Percentiles rank a stretch among this genome's conserved stretches.
Conservation (phyloP, 306 rosid species). For the Cucumis cinereus region DNA sequence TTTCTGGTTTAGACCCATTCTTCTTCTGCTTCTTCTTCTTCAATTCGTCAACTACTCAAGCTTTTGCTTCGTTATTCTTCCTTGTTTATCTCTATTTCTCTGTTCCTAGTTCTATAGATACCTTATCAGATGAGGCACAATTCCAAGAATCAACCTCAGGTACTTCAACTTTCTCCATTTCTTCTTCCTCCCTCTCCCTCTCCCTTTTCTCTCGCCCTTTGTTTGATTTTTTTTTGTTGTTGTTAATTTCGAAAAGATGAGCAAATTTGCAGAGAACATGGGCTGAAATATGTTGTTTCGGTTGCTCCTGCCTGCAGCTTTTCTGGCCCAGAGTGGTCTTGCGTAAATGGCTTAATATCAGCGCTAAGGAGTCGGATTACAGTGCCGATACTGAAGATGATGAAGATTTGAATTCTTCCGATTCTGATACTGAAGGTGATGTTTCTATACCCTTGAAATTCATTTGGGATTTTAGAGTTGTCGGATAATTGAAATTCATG, state of each 20-base stretch:
- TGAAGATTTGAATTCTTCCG: constrained; percentile 20
- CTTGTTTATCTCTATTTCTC: not conserved
- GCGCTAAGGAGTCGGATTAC: constrained; percentile 41
- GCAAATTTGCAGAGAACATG: constrained; percentile 59
- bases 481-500: not conserved
- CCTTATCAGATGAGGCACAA: constrained; percentile 35
- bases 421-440: constrained; percentile 47
- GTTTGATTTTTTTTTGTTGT: not conserved
- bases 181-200: constrained; percentile 9
- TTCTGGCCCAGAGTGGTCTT: constrained; percentile 65
- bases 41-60: not conserved
- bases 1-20: not conserved
- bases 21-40: not conserved
- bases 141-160: constrained; percentile 40
- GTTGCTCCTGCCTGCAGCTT: constrained; percentile 47
- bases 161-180: constrained; percentile 8
- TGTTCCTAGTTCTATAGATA: not conserved
- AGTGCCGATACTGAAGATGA: constrained; percentile 61
- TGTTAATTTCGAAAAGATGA: constrained; percentile 33
- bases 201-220: not conserved
- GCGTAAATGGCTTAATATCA: constrained; percentile 76
- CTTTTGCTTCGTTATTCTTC: not conserved
- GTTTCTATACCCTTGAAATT: not conserved
- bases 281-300: constrained; percentile 55
- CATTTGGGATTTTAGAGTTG: not conserved